phyloP scores from a whole-genome alignment of 768 basidiomycete genomes.

The Agaricus sinodeliciosus region DNA sequence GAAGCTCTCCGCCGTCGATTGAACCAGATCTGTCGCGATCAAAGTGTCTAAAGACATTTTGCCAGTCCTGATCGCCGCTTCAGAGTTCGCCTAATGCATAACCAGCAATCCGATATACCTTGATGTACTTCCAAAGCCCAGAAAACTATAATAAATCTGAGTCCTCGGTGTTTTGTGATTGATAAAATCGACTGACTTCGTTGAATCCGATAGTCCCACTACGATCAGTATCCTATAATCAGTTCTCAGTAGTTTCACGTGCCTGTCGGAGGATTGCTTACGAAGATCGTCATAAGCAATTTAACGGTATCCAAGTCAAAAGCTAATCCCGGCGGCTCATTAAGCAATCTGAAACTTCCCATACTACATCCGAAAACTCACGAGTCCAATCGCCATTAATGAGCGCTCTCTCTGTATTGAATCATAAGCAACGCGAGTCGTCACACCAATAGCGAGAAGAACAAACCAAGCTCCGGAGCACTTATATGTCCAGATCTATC shows the following conservation, averaged over 20 bases:
- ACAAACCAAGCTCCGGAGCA: conserved; percentile 61
- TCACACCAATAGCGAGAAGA: neutral
- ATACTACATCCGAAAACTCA: conserved; percentile 28
- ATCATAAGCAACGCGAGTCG: neutral
- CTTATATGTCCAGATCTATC: conserved; percentile 66
- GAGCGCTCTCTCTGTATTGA: conserved; percentile 34
- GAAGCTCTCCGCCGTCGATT: conserved; percentile 66
- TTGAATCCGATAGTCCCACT: conserved; percentile 77
- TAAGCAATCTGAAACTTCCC: no score
- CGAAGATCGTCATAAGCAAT: conserved; percentile 78
- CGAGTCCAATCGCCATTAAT: conserved; percentile 71
- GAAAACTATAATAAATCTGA: conserved; percentile 41
- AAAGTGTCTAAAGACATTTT: conserved; percentile 76
- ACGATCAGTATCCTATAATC: conserved; percentile 54
- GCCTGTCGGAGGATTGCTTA: conserved; percentile 24
- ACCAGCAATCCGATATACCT: conserved; percentile 26
- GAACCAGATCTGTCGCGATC: conserved; percentile 79
- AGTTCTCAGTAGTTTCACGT: neutral
- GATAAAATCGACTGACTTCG: conserved; percentile 38
- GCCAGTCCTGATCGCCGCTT: conserved; percentile 54
- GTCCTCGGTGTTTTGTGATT: neutral
- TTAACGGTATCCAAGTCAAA: conserved; percentile 87
- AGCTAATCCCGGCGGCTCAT: conserved; percentile 29
- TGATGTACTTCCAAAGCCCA: conserved; percentile 80
- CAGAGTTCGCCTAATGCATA: neutral